Percentiles rank a stretch among this genome's conserved stretches.
Conservation (phyloP, 495 filamentous ascomycete genomes). For the Xylaria flabelliformis region DNA sequence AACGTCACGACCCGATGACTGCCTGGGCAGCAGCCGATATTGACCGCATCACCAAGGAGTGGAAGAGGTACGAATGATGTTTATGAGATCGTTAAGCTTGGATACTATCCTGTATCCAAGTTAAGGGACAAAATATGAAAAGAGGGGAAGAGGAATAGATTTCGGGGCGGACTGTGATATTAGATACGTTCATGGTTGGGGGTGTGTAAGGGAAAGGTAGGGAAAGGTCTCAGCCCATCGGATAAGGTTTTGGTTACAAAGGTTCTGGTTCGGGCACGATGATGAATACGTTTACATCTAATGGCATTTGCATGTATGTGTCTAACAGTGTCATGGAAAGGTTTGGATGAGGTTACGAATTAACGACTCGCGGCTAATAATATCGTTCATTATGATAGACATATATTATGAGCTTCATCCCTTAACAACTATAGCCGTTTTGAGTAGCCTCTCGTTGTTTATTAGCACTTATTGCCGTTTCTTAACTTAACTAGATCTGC, state of each 20-base stretch:
- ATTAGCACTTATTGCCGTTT: background rate
- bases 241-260: constrained; percentile 14
- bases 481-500: background rate
- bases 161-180: background rate
- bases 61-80: constrained; percentile 60
- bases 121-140: background rate
- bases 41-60: constrained; percentile 57
- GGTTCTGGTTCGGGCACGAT: background rate
- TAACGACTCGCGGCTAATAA: background rate
- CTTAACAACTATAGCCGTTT: background rate
- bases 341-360: constrained; percentile 12
- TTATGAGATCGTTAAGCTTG: background rate
- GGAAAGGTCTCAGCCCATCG: background rate
- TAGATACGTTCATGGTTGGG: background rate
- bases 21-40: constrained; percentile 57
- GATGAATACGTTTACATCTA: constrained; percentile 6
- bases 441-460: background rate
- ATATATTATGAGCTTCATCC: background rate
- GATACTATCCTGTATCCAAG: background rate
- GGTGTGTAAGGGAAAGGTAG: background rate
- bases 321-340: background rate
- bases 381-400: constrained; percentile 18
- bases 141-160: background rate
- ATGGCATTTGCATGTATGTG: constrained; percentile 5
- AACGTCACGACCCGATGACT: constrained; percentile 51